Conservation (phyloP, 495 filamentous ascomycete genomes). For the Xanthoparmelia taractica region DNA sequence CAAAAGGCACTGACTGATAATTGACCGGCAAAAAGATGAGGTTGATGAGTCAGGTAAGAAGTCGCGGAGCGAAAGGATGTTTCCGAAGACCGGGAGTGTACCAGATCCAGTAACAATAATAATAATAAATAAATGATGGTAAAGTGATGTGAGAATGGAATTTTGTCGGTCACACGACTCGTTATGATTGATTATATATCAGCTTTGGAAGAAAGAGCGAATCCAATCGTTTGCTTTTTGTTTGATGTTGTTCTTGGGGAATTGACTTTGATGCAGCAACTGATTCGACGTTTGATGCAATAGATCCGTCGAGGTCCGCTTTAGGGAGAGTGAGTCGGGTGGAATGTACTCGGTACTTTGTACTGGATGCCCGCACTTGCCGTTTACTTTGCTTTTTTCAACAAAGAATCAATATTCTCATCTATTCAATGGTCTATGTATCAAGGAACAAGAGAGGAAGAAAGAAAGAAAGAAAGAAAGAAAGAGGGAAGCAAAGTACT, state of each 20-base stretch:
- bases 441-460: too few relatives aligned
- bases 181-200: background rate
- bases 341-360: constrained; percentile 1
- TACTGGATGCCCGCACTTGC: background rate
- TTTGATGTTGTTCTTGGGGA: background rate
- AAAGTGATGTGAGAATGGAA: too few relatives aligned
- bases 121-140: too few relatives aligned
- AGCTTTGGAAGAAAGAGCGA: background rate
- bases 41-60: background rate
- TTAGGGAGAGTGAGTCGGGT: background rate
- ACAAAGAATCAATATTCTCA: too few relatives aligned
- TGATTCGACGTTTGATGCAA: background rate
- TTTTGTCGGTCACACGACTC: constrained; percentile 1
- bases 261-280: background rate
- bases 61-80: constrained; percentile 6
- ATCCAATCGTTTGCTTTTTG: background rate
- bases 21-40: background rate
- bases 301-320: constrained; percentile 6
- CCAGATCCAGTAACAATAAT: too few relatives aligned
- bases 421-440: too few relatives aligned
- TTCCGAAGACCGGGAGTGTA: constrained; percentile 1
- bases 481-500: too few relatives aligned
- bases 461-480: too few relatives aligned
- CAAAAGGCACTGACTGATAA: background rate
- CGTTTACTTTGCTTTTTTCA: too few relatives aligned